phyloP scores from a whole-genome alignment of 805 yeast genomes.

The Candida orba region DNA sequence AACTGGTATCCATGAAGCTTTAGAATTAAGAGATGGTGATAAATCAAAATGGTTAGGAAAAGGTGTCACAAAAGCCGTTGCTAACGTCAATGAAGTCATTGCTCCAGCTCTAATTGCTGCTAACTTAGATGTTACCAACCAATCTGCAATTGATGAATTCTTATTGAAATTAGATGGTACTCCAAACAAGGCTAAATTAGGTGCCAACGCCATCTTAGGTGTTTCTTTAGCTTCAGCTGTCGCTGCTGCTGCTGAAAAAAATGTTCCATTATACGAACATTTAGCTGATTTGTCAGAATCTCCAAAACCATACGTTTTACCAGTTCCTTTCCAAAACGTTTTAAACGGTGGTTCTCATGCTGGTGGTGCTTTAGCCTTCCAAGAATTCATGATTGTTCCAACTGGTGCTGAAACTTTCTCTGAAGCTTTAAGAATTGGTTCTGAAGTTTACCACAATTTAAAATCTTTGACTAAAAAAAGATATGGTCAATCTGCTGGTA shows the following conservation, averaged over 20 bases:
- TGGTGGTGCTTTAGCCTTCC: slow-evolving; percentile 98
- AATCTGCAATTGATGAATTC: slow-evolving; percentile 81
- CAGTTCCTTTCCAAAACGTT: slow-evolving; percentile 99
- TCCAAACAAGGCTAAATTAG: slow-evolving; percentile 92
- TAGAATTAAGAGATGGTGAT: slow-evolving; percentile 98
- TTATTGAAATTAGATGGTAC: slow-evolving; percentile 88
- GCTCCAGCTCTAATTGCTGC: slow-evolving; percentile 90
- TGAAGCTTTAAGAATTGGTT: slow-evolving; percentile 94
- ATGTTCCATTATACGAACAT: slow-evolving; percentile 89
- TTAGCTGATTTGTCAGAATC: slow-evolving; percentile 70
- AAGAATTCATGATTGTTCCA: slow-evolving; percentile 99
- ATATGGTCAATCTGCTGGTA: slow-evolving; percentile 98
- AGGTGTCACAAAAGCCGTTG: slow-evolving; percentile 96
- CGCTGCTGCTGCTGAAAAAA: slow-evolving; percentile 97
- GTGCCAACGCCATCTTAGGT: slow-evolving; percentile 98
- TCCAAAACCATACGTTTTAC: slow-evolving; percentile 81
- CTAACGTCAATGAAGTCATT: slow-evolving; percentile 89
- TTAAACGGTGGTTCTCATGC: slow-evolving; percentile 99
- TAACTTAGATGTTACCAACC: slow-evolving; percentile 78
- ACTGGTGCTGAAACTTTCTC: slow-evolving; percentile 82
- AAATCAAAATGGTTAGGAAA: slow-evolving; percentile 97
- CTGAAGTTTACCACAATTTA: slow-evolving; percentile 96
- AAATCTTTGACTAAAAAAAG: slow-evolving; percentile 87
- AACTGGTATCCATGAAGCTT: slow-evolving; percentile 97
- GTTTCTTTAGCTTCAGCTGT: slow-evolving; percentile 95